Conservation (phyloP, 108 stramenopile genomes). For the Nitzschia sp. region DNA sequence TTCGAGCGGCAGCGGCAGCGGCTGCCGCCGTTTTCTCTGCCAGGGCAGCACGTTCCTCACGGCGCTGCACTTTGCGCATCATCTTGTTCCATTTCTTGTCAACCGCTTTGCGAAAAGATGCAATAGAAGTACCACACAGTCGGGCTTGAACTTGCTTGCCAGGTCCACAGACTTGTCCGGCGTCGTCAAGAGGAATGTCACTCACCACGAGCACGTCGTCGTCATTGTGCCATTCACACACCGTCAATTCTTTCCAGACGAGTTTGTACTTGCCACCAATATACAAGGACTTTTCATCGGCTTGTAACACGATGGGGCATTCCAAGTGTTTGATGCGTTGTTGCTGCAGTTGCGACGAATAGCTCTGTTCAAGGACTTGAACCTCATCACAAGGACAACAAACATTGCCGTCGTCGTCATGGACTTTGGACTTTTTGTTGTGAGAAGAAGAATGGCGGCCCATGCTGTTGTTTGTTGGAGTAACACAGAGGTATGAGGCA, state of each 20-base stretch:
- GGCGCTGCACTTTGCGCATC: neutral
- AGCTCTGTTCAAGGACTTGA: neutral
- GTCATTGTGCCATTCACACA: too few relatives aligned
- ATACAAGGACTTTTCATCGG: conserved; percentile 21
- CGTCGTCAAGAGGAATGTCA: neutral
- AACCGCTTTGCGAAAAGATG: neutral
- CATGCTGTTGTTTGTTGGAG: too few relatives aligned
- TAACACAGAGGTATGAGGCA: too few relatives aligned
- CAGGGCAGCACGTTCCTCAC: neutral
- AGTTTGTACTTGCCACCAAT: conserved; percentile 37
- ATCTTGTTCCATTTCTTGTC: conserved; percentile 18
- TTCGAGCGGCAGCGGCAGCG: too few relatives aligned
- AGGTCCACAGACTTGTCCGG: neutral
- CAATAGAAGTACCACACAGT: neutral
- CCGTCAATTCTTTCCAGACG: conserved; percentile 12
- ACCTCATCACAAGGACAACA: neutral
- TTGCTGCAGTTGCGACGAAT: neutral
- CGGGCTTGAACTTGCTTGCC: neutral
- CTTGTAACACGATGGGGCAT: neutral
- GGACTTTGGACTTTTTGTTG: too few relatives aligned
- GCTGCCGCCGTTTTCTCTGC: neutral
- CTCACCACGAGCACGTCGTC: too few relatives aligned
- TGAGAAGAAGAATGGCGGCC: too few relatives aligned
- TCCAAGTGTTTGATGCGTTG: conserved; percentile 1
- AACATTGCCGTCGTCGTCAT: too few relatives aligned